phyloP scores from a whole-genome alignment of 2,329 filamentous ascomycete genomes.

The Parascedosporium putredinis region DNA sequence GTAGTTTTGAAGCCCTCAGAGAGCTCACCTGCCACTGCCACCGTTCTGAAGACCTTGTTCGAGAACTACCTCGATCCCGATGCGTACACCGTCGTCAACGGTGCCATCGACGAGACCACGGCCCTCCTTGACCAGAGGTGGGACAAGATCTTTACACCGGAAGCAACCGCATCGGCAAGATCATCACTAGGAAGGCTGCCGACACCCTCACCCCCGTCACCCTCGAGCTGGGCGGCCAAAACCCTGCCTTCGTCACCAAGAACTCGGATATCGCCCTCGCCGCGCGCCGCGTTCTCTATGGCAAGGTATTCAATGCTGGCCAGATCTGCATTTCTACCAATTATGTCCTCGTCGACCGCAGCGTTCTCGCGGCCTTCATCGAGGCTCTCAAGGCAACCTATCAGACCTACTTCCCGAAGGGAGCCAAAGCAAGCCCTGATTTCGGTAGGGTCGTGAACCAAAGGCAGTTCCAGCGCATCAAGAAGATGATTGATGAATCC shows the following conservation, averaged over 20 bases:
- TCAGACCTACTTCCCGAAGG: slow-evolving; percentile 73
- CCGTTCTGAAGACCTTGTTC: slow-evolving; percentile 70
- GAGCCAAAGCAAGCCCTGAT: slow-evolving; percentile 67
- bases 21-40: slow-evolving; percentile 62
- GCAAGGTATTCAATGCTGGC: slow-evolving; percentile 75
- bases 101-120: slow-evolving; percentile 68
- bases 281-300: slow-evolving; percentile 78
- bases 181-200: slow-evolving; percentile 83
- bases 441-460: slow-evolving; percentile 73
- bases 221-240: slow-evolving; percentile 82
- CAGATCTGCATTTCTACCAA: slow-evolving; percentile 92
- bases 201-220: slow-evolving; percentile 78
- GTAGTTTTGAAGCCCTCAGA: slow-evolving; percentile 88
- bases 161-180: slow-evolving; percentile 65
- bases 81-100: slow-evolving; percentile 71
- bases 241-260: slow-evolving; percentile 85
- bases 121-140: slow-evolving; percentile 79
- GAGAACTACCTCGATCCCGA: slow-evolving; percentile 65
- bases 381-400: slow-evolving; percentile 61
- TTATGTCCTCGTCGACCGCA: slow-evolving; percentile 75
- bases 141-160: slow-evolving; percentile 99
- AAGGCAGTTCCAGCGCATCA: slow-evolving; percentile 69
- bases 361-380: slow-evolving; percentile 61
- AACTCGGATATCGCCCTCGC: slow-evolving; percentile 71
- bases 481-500: slow-evolving; percentile 79